These are phyloP conservation scores for Pisolithus sp. DNA, from an alignment of 768 basidiomycete species.

Conservation along the genomic window DNA sequence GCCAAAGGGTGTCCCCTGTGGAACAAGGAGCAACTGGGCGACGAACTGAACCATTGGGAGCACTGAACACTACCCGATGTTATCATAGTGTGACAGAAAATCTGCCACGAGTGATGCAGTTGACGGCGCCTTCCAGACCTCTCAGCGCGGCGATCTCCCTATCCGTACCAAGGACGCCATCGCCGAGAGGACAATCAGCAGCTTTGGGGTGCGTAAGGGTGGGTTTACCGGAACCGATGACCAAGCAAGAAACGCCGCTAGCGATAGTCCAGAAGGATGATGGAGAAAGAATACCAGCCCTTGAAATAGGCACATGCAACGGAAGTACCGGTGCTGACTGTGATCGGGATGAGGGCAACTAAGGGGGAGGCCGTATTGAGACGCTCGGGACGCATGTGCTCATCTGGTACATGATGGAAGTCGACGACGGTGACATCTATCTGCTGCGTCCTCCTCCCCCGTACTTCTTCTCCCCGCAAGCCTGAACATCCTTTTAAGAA, in stretches of 20 bases:
- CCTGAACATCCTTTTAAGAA: constrained; percentile 6
- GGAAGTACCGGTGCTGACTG: constrained; percentile 13
- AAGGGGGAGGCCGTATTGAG: constrained; percentile 1
- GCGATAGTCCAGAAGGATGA: constrained; percentile 24
- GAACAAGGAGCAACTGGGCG: constrained; percentile 27
- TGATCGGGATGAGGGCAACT: constrained; percentile 18
- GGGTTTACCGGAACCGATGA: constrained; percentile 20
- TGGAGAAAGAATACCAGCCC: constrained; percentile 28
- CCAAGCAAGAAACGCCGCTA: constrained; percentile 21
- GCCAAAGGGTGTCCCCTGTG: constrained; percentile 26
- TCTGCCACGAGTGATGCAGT: constrained; percentile 20
- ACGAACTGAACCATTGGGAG: constrained; percentile 25
- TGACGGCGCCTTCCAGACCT: constrained; percentile 20
- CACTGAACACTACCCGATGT: constrained; percentile 16
- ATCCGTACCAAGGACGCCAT: constrained; percentile 16
- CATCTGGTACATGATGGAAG: constrained; percentile 1
- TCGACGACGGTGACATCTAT: constrained; percentile 12
- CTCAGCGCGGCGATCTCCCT: constrained; percentile 19
- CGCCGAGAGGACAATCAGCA: constrained; percentile 15
- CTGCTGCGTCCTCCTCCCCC: background rate
- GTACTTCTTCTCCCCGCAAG: background rate
- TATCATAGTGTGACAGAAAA: constrained; percentile 11
- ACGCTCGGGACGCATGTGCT: constrained; percentile 3
- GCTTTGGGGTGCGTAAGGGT: constrained; percentile 13
- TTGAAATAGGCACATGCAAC: constrained; percentile 16